A percentile compares a stretch with the other conserved stretches of the same genome.
Evolutionary conservation across 768 basidiomycete species (phyloP).

Genomic region (Boletus huronensis): DNA sequence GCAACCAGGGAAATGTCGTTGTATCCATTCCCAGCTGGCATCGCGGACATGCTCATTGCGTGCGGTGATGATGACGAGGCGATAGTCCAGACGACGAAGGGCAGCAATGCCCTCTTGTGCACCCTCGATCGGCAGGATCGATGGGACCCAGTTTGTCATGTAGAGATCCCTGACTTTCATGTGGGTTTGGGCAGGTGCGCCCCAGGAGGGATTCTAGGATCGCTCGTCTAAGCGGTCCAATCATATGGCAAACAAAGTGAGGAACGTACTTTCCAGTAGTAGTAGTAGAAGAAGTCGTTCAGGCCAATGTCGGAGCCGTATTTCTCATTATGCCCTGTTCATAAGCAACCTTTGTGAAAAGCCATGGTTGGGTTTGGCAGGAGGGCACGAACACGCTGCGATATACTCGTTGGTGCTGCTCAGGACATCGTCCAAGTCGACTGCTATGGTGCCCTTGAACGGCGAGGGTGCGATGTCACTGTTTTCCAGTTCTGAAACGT

Average conservation of each 20-base stretch:
- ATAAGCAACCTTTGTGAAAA: not conserved
- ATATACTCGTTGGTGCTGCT: constrained; percentile 57
- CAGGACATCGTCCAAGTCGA: constrained; percentile 70
- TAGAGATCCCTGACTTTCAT: constrained; percentile 60
- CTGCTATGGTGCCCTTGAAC: constrained; percentile 46
- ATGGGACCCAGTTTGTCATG: constrained; percentile 43
- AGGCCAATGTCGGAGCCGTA: constrained; percentile 54
- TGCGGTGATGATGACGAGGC: constrained; percentile 75
- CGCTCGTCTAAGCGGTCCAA: not conserved
- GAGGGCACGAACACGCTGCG: constrained; percentile 44
- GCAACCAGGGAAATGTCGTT: constrained; percentile 58
- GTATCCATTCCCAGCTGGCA: constrained; percentile 64
- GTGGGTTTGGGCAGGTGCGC: constrained; percentile 53
- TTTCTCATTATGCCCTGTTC: constrained; percentile 61
- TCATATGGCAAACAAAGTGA: not conserved
- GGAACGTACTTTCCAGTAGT: constrained; percentile 64
- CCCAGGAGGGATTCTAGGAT: constrained; percentile 55
- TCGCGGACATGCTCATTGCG: constrained; percentile 52
- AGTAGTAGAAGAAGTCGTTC: constrained; percentile 66
- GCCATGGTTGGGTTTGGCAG: not conserved
- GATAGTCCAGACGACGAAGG: constrained; percentile 61
- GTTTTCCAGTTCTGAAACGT: not conserved
- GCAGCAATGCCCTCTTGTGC: constrained; percentile 55
- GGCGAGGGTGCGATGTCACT: not conserved
- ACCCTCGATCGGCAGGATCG: constrained; percentile 53